Conservation (phyloP, 768 basidiomycete genomes). For the Auricularia heimuer region DNA sequence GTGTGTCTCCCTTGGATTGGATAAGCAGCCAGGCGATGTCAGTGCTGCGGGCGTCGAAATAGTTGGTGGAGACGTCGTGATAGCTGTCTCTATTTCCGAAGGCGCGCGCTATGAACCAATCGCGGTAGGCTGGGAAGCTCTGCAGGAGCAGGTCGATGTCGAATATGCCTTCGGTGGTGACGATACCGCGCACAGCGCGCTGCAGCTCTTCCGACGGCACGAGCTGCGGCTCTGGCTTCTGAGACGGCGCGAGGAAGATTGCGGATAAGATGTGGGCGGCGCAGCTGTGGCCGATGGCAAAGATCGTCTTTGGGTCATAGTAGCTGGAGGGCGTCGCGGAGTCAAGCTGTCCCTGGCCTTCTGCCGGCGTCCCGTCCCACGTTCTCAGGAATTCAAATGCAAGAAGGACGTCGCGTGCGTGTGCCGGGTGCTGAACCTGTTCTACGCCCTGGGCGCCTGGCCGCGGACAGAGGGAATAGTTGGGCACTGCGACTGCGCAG, state of each 20-base stretch:
- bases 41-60: slow-evolving; percentile 21
- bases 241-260: slow-evolving; percentile 54
- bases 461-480: slow-evolving; percentile 27
- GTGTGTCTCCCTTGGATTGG: slow-evolving; percentile 63
- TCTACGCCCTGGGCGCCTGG: slow-evolving; percentile 21
- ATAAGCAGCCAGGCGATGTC: slow-evolving; percentile 57
- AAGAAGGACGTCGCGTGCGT: slow-evolving; percentile 53
- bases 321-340: slow-evolving; percentile 27
- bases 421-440: slow-evolving; percentile 53
- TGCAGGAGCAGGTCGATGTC: slow-evolving; percentile 56
- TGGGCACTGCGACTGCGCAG: slow-evolving; percentile 58
- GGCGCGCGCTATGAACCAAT: slow-evolving; percentile 57
- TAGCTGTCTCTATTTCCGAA: slow-evolving; percentile 50
- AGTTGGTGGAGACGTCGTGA: slow-evolving; percentile 34
- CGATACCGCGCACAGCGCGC: slow-evolving; percentile 39
- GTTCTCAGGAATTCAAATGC: slow-evolving; percentile 49
- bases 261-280: slow-evolving; percentile 70
- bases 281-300: slow-evolving; percentile 72
- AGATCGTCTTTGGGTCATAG: slow-evolving; percentile 22
- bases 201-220: slow-evolving; percentile 22
- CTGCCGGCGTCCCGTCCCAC: slow-evolving; percentile 31
- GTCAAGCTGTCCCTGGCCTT: slow-evolving; percentile 8
- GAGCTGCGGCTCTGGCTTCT: slow-evolving; percentile 19
- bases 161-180: slow-evolving; percentile 70
- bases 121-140: slow-evolving; percentile 56